Evolutionary conservation across 192 early-diverging fungal species (phyloP).

Genomic region (Linnemannia hyalina): DNA sequence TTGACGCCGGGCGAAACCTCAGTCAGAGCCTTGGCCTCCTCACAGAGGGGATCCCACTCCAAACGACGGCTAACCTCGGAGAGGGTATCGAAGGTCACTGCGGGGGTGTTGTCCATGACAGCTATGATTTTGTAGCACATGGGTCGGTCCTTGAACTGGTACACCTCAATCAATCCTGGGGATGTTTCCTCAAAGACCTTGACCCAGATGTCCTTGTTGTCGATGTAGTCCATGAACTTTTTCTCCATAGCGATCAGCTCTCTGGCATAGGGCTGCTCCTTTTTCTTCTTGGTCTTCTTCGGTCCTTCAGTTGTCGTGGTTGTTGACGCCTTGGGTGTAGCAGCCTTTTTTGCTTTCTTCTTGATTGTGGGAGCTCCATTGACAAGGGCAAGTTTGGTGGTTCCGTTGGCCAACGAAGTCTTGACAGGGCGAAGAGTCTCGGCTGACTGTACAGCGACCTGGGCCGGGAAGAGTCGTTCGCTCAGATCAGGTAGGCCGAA

Average conservation of each 20-base stretch:
- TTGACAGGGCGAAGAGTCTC: slow-evolving; percentile 18
- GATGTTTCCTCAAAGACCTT: slow-evolving; percentile 51
- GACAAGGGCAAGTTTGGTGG: background rate
- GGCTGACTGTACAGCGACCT: slow-evolving; percentile 16
- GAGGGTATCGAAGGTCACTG: slow-evolving; percentile 45
- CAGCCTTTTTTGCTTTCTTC: slow-evolving; percentile 11
- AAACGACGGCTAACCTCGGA: slow-evolving; percentile 32
- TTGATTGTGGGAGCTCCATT: background rate
- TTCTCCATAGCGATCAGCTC: slow-evolving; percentile 40
- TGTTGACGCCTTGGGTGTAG: slow-evolving; percentile 1
- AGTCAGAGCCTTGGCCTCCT: slow-evolving; percentile 36
- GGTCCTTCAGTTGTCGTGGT: background rate
- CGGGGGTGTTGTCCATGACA: slow-evolving; percentile 46
- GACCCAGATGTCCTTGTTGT: slow-evolving; percentile 48
- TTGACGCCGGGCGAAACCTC: slow-evolving; percentile 31
- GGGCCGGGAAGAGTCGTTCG: slow-evolving; percentile 41
- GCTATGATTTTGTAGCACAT: slow-evolving; percentile 56
- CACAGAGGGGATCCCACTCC: slow-evolving; percentile 54
- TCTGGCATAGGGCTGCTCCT: slow-evolving; percentile 33
- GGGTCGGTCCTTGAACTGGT: slow-evolving; percentile 40
- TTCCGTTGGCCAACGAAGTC: slow-evolving; percentile 7
- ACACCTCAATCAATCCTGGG: slow-evolving; percentile 39
- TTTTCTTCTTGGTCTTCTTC: slow-evolving; percentile 8
- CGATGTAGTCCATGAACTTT: slow-evolving; percentile 44
- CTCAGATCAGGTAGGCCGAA: slow-evolving; percentile 49